These are phyloP conservation scores for Calocybe cyanea DNA, from an alignment of 768 basidiomycete species.

Conservation along the genomic window DNA sequence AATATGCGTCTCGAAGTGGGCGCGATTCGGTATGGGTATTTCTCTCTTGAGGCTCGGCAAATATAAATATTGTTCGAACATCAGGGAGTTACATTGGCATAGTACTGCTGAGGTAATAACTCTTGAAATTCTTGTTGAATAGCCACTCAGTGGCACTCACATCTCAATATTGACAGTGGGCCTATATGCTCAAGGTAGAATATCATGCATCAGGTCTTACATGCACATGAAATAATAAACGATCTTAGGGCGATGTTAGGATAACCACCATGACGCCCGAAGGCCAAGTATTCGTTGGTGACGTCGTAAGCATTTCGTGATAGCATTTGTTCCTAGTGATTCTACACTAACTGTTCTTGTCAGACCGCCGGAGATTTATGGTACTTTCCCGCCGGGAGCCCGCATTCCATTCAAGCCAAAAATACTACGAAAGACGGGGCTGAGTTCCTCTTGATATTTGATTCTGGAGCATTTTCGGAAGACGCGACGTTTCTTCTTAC, in stretches of 20 bases:
- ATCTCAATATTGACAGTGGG: constrained; percentile 35
- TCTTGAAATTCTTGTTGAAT: not conserved
- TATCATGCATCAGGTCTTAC: not conserved
- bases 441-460: constrained; percentile 50
- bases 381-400: constrained; percentile 57
- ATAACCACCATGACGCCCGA: constrained; percentile 50
- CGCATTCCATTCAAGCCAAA: constrained; percentile 55
- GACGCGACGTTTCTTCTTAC: constrained; percentile 58
- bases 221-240: not conserved
- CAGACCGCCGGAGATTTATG: constrained; percentile 42
- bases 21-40: constrained; percentile 36
- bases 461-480: constrained; percentile 45
- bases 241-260: constrained; percentile 36
- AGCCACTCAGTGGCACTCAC: constrained; percentile 3
- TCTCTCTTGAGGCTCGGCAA: no score
- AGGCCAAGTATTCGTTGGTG: constrained; percentile 48
- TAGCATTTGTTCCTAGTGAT: not conserved
- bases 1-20: constrained; percentile 56
- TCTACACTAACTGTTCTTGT: not conserved
- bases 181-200: constrained; percentile 44
- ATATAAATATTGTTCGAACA: constrained; percentile 11
- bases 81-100: constrained; percentile 57
- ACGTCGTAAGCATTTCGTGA: constrained; percentile 36
- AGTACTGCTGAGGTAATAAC: constrained; percentile 38
- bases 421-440: constrained; percentile 41